phyloP scores from a whole-genome alignment of 106 monocot species.

The Dioscorea alata region DNA sequence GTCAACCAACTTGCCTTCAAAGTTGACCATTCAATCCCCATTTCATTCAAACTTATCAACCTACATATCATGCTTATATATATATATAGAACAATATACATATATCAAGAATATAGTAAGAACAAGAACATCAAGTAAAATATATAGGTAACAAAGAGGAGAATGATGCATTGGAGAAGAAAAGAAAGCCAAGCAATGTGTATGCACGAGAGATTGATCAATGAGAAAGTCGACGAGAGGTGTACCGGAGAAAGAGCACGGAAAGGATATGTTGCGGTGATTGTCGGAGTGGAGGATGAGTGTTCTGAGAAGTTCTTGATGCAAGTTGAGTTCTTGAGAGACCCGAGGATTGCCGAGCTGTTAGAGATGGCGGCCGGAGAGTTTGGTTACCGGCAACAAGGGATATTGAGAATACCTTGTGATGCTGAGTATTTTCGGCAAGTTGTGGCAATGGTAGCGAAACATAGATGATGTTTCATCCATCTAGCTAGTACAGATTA shows the following conservation, averaged over 20 bases:
- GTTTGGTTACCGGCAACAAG: conserved; percentile 1
- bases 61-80: no score
- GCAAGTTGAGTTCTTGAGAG: background rate
- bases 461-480: background rate
- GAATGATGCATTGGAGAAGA: no score
- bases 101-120: no score
- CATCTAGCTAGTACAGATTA: background rate
- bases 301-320: background rate
- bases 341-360: background rate
- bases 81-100: no score
- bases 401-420: background rate
- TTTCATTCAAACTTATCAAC: no score
- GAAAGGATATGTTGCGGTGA: background rate
- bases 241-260: background rate
- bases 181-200: no score
- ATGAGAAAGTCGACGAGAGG: no score
- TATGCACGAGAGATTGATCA: no score
- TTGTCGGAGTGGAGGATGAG: background rate
- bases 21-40: no score
- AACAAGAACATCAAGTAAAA: no score
- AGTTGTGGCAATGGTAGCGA: background rate
- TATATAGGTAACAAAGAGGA: no score
- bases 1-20: no score
- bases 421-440: background rate
- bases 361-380: background rate